phyloP scores from a whole-genome alignment of 257 asterid species.

The Parsonsia alboflavescens region DNA sequence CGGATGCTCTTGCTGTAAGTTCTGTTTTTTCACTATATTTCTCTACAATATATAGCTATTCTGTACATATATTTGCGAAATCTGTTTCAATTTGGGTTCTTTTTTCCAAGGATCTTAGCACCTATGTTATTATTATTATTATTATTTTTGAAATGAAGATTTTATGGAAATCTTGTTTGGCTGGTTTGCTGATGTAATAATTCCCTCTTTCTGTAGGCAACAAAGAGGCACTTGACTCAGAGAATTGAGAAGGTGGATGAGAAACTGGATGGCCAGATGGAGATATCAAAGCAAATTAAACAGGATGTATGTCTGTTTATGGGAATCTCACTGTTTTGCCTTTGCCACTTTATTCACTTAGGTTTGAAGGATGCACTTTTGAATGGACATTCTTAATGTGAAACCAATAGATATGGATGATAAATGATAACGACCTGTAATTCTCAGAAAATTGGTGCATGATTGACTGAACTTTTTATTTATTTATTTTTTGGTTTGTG shows the following conservation, averaged over 20 bases:
- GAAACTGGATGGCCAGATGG: conserved; percentile 85
- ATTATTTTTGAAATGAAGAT: too few relatives aligned
- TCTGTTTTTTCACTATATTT: not conserved
- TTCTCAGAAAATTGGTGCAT: not conserved
- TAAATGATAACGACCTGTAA: not conserved
- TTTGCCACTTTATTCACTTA: too few relatives aligned
- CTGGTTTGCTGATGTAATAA: too few relatives aligned
- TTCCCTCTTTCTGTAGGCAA: too few relatives aligned
- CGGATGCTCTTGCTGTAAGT: conserved; percentile 84
- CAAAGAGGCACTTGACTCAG: conserved; percentile 90
- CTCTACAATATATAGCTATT: not conserved
- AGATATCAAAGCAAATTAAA: conserved; percentile 64
- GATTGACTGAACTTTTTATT: too few relatives aligned
- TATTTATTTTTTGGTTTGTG: conserved; percentile 6
- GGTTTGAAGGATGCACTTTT: too few relatives aligned
- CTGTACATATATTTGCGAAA: too few relatives aligned
- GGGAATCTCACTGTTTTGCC: not conserved
- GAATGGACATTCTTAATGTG: too few relatives aligned
- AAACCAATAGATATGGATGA: not conserved
- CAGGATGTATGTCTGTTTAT: conserved; percentile 43
- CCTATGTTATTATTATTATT: too few relatives aligned
- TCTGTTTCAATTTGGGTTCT: too few relatives aligned
- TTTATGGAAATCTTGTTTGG: too few relatives aligned
- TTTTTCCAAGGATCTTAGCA: too few relatives aligned
- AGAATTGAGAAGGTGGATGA: conserved; percentile 89